These are phyloP conservation scores for Tolypocladium nubicola DNA, from an alignment of 2,329 filamentous ascomycete genomes.

Conservation along the genomic window DNA sequence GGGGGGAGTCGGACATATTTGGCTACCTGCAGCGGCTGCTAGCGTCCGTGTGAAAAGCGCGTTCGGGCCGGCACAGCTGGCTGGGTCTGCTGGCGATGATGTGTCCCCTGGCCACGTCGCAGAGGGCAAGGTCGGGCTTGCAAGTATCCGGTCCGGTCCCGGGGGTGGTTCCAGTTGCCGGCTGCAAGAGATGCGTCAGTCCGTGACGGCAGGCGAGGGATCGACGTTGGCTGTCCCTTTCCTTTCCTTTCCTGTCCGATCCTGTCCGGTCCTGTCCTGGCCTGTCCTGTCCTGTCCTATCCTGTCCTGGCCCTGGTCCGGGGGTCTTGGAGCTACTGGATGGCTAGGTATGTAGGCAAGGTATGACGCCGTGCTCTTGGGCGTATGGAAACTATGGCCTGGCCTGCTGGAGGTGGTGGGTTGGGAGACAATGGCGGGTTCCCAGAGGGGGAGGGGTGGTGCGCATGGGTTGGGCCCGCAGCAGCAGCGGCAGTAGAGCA, in stretches of 20 bases:
- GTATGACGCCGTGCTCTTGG: conserved; percentile 20
- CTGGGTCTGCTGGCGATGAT: conserved; percentile 36
- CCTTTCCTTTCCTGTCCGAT: background rate
- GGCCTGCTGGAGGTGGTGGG: conserved; percentile 2
- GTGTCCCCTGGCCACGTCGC: conserved; percentile 51
- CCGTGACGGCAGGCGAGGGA: conserved; percentile 22
- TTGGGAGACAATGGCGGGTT: conserved; percentile 8
- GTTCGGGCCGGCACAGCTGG: conserved; percentile 46
- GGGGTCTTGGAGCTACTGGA: conserved; percentile 20
- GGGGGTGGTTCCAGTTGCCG: conserved; percentile 30
- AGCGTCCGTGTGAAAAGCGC: conserved; percentile 48
- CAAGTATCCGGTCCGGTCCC: conserved; percentile 20
- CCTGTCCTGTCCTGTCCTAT: background rate
- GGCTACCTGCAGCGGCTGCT: conserved; percentile 58
- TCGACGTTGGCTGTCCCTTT: conserved; percentile 3
- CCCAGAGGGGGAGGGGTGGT: conserved; percentile 1
- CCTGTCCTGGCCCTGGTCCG: conserved; percentile 18
- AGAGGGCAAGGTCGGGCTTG: conserved; percentile 38
- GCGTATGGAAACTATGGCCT: conserved; percentile 1
- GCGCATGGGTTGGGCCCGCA: conserved; percentile 1
- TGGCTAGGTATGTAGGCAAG: background rate
- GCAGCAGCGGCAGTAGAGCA: conserved; percentile 1
- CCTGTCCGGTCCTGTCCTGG: conserved; percentile 5
- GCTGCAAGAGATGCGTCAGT: conserved; percentile 46
- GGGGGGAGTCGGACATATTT: conserved; percentile 83